These are phyloP conservation scores for Paramecium biaurelia DNA, from an alignment of 73 alveolate species.

Conservation along the genomic window DNA sequence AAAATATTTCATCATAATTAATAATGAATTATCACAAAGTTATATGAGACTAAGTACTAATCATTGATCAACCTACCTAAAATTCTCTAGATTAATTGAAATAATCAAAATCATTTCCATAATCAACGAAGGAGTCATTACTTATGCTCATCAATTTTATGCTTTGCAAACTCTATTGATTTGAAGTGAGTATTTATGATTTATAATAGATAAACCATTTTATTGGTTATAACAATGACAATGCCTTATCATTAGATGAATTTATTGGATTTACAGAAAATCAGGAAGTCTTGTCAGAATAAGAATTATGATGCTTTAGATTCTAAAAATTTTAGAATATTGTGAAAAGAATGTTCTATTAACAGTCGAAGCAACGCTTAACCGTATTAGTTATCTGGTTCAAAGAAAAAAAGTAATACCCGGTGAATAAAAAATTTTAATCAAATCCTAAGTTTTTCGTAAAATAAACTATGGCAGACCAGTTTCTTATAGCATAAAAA, in stretches of 20 bases:
- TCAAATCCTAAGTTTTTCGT: background rate
- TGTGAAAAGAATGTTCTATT: background rate
- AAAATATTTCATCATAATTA: background rate
- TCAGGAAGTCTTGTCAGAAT: background rate
- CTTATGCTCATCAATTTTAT: background rate
- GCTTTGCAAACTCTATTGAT: background rate
- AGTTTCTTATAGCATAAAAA: background rate
- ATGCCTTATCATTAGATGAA: background rate
- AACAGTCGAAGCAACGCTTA: slow-evolving; percentile 26
- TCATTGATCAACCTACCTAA: background rate
- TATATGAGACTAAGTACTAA: background rate
- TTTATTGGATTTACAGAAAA: background rate
- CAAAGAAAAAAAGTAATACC: background rate
- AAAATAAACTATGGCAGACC: background rate
- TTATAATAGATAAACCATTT: background rate
- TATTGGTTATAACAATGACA: background rate
- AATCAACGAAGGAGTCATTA: background rate
- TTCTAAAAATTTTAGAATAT: background rate
- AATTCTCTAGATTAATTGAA: background rate
- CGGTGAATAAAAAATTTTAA: background rate
- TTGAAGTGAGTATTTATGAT: background rate
- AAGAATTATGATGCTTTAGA: background rate
- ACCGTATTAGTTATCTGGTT: background rate
- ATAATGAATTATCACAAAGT: slow-evolving; percentile 24
- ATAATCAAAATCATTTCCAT: background rate